phyloP scores from a whole-genome alignment of 2,329 filamentous ascomycete genomes.

The Lasiodiplodia hormozganensis region DNA sequence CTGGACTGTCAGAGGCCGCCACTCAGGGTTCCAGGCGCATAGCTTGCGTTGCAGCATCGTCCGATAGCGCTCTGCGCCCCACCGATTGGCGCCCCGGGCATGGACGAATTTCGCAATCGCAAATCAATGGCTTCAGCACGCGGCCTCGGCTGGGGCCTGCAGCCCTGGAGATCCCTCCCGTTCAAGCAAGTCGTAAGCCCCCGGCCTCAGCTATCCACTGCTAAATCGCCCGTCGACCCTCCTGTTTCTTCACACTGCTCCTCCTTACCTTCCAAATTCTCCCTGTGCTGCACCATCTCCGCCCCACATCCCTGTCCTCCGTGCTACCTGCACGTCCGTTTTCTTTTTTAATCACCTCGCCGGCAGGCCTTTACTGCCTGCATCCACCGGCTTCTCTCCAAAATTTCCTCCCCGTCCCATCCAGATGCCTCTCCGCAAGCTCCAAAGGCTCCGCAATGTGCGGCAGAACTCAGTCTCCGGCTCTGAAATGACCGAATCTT shows the following conservation, averaged over 20 bases:
- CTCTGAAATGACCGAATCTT: constrained; percentile 6
- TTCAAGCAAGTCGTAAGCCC: constrained; percentile 18
- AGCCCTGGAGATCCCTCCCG: constrained; percentile 19
- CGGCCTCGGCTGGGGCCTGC: constrained; percentile 13
- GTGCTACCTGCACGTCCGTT: neutral
- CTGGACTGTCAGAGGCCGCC: constrained; percentile 20
- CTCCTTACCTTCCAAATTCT: constrained; percentile 6
- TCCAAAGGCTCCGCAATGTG: neutral
- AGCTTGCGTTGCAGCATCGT: neutral
- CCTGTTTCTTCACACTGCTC: neutral
- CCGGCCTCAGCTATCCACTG: constrained; percentile 2
- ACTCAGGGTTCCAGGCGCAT: neutral
- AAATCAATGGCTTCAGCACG: constrained; percentile 6
- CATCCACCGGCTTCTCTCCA: neutral
- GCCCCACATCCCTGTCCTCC: neutral
- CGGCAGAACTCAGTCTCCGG: neutral
- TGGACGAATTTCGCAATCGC: constrained; percentile 5
- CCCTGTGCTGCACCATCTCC: neutral
- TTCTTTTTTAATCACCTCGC: neutral
- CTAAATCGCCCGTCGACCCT: neutral
- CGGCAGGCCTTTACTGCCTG: neutral
- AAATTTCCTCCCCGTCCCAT: neutral
- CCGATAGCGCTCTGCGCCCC: neutral
- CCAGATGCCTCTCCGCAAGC: constrained; percentile 11
- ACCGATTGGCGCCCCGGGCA: neutral